Base-by-base conservation (phyloP, 306 rosid species). In the Casuarina glauca region DNA sequence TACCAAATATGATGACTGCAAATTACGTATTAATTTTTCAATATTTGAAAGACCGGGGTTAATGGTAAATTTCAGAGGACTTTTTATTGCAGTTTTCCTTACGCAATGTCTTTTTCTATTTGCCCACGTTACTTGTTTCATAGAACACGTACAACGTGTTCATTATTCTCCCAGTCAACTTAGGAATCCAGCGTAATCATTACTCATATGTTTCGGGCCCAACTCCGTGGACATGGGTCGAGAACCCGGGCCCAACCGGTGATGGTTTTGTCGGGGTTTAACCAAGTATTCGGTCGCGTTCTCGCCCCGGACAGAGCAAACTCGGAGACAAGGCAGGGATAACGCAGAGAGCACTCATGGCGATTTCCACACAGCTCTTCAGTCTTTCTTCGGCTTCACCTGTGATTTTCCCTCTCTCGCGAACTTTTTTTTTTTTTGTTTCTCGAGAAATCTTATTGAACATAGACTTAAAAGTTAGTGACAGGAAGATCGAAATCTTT, bases 351-450 rank as follows among this genome's bases (percentile, higher is more conserved):
- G 17, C 19, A 7, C 6, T 9, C 16, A 89, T 91, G 97, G 92
- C 97, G 78, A 70, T 82, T 38, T 52, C 77, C 71, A 20, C 82
- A 46, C 80, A 76, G n/a, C 61, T 80, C 10, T 60, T 85, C 54
- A 8, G 74, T 61, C 79, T 85, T 20, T 75, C 85, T 70, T 67
- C 82, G 17, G 45, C 80, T 82, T 53, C 68, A 70, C 74, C 81
- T 4, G 89, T 84, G 84, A 84, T 42, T 32, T 64, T 73, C 57
- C 17, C 53, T 74, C 52, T 78, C 20, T 50, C 49, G 50, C 36
- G 43, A 19, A 16, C 46, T 0, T 72, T 15, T 26, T 72, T 15
- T 74, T 70, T 55, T 79, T 80, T 77, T 77, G 57, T 52, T 52
- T 75, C 49, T 76, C 51, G 1, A 39, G 49, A 11, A 70, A 75